phyloP scores from a whole-genome alignment of 2,329 filamentous ascomycete genomes.

The Phialophora verrucosa region DNA sequence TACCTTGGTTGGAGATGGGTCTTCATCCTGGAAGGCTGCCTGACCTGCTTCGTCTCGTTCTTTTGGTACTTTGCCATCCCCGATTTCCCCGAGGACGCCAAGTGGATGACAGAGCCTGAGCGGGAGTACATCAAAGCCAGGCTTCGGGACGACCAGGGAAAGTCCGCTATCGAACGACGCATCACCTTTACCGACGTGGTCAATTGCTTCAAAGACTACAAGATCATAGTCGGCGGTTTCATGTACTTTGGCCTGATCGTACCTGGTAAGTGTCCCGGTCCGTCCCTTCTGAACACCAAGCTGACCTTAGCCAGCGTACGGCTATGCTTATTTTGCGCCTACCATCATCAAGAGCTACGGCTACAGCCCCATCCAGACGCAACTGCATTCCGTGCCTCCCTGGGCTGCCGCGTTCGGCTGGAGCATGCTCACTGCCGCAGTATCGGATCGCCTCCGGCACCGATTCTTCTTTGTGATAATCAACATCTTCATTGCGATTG shows the following conservation, averaged over 20 bases:
- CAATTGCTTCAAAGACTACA: conserved; percentile 72
- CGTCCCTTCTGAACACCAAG: not conserved
- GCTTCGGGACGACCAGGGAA: conserved; percentile 71
- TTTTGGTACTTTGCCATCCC: conserved; percentile 73
- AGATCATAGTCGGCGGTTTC: conserved; percentile 73
- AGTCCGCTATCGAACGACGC: conserved; percentile 66
- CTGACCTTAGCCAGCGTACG: conserved; percentile 34
- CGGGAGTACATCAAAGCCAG: conserved; percentile 69
- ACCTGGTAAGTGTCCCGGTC: conserved; percentile 48
- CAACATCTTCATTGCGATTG: conserved; percentile 42
- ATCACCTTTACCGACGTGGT: conserved; percentile 65
- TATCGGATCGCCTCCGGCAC: conserved; percentile 42
- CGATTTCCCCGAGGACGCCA: conserved; percentile 74
- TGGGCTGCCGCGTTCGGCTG: conserved; percentile 45
- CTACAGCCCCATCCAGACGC: conserved; percentile 60
- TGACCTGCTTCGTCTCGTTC: conserved; percentile 67
- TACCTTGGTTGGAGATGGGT: conserved; percentile 64
- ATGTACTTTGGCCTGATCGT: conserved; percentile 85
- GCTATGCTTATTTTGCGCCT: conserved; percentile 77
- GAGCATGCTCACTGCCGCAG: conserved; percentile 42
- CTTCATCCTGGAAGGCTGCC: conserved; percentile 66
- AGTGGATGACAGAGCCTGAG: conserved; percentile 75
- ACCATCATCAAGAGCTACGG: conserved; percentile 72
- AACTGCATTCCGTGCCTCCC: conserved; percentile 60
- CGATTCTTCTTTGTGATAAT: conserved; percentile 43